These are phyloP conservation scores for Gnaphalium uliginosum DNA, from an alignment of 129 eudicot genomes.

Conservation along the genomic window DNA sequence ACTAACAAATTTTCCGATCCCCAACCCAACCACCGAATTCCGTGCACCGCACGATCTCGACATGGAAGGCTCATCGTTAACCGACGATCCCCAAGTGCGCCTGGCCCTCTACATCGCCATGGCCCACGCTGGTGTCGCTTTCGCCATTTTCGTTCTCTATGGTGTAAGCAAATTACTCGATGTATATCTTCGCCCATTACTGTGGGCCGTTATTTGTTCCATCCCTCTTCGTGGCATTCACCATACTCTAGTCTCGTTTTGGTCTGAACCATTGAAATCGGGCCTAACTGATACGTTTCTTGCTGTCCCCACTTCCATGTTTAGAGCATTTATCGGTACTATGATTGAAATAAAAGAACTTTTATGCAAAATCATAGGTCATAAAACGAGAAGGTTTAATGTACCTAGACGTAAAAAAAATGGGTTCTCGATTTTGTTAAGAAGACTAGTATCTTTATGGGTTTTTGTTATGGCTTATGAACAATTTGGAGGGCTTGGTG, in stretches of 20 bases:
- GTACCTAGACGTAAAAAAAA: conserved; percentile 26
- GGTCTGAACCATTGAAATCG: conserved; percentile 70
- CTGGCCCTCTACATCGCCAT: conserved; percentile 82
- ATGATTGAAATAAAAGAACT: conserved; percentile 55
- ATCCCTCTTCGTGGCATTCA: conserved; percentile 88
- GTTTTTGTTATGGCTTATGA: conserved; percentile 82
- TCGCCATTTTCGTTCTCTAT: conserved; percentile 55
- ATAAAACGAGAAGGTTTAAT: conserved; percentile 21
- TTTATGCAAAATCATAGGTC: conserved; percentile 36
- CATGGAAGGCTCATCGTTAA: conserved; percentile 38
- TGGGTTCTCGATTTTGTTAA: conserved; percentile 58
- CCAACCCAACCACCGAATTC: background rate
- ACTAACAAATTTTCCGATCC: conserved; percentile 25
- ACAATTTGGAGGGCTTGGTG: conserved; percentile 60
- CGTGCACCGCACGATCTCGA: background rate
- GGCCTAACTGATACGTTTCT: conserved; percentile 70
- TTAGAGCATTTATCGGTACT: conserved; percentile 69
- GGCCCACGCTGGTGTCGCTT: conserved; percentile 85
- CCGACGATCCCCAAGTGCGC: conserved; percentile 71
- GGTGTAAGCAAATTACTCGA: conserved; percentile 71
- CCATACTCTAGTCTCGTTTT: conserved; percentile 66
- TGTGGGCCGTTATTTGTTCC: conserved; percentile 92
- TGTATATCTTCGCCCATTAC: conserved; percentile 65
- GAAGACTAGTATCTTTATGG: conserved; percentile 74
- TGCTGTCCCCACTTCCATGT: conserved; percentile 68